These are phyloP conservation scores for Heteromeles arbutifolia DNA, from an alignment of 306 rosid species.

Conservation along the genomic window DNA sequence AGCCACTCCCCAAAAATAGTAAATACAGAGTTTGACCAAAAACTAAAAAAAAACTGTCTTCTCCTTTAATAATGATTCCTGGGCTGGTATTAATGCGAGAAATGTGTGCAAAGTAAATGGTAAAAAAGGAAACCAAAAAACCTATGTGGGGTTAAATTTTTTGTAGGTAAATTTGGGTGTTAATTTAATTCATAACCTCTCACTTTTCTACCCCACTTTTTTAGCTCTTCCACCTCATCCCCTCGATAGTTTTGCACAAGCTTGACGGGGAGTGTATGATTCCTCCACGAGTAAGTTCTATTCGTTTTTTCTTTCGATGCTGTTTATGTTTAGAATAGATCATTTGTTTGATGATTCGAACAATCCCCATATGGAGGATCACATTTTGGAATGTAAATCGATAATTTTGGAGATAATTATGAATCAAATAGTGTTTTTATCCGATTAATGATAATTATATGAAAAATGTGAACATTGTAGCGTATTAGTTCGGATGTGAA, in stretches of 20 bases:
- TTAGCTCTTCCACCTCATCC: conserved; percentile 27
- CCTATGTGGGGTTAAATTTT: not conserved
- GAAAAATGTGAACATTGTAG: not conserved
- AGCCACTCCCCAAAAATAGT: conserved; percentile 32
- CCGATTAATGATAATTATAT: not conserved
- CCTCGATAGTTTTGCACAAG: conserved; percentile 35
- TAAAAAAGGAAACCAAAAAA: not conserved
- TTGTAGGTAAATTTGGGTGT: not conserved
- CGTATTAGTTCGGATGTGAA: not conserved
- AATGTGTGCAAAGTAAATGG: conserved; percentile 24
- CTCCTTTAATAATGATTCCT: conserved; percentile 9
- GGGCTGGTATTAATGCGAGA: conserved; percentile 32
- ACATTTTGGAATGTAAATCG: not conserved
- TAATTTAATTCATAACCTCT: conserved; percentile 17
- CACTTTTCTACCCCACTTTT: conserved; percentile 1
- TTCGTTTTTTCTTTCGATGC: not conserved
- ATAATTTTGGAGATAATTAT: not conserved
- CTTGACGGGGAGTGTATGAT: conserved; percentile 37
- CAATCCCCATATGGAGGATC: no score
- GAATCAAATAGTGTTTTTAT: not conserved
- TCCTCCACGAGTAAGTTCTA: conserved; percentile 17
- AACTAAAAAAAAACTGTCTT: conserved; percentile 7
- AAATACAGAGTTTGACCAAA: conserved; percentile 21
- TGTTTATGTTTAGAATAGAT: not conserved
- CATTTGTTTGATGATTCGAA: not conserved